Conservation (phyloP, 2,329 filamentous ascomycete species). For the Colletotrichum incanum region DNA sequence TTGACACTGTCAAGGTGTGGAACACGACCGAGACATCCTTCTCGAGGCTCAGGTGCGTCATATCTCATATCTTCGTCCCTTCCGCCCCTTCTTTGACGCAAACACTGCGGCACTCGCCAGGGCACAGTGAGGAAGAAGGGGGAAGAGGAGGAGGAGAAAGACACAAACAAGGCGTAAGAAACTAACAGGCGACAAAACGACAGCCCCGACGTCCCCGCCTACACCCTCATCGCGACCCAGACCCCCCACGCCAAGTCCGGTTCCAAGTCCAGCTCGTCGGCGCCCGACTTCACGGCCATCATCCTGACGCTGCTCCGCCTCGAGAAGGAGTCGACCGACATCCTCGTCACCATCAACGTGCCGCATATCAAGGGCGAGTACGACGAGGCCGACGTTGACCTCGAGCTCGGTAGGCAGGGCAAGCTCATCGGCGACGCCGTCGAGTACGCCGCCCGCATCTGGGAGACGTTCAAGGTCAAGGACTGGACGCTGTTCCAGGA, state of each 20-base stretch:
- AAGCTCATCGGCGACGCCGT: constrained; percentile 78
- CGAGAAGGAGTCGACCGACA: constrained; percentile 81
- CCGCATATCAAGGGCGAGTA: constrained; percentile 85
- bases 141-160: neutral
- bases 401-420: constrained; percentile 76
- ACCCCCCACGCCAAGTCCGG: constrained; percentile 56
- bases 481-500: constrained; percentile 83
- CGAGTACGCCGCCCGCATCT: constrained; percentile 78
- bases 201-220: constrained; percentile 71
- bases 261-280: constrained; percentile 50
- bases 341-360: constrained; percentile 90
- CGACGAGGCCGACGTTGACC: constrained; percentile 79
- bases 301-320: constrained; percentile 85
- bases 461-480: constrained; percentile 82
- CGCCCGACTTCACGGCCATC: constrained; percentile 79
- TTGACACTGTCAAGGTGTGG: constrained; percentile 77
- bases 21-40: constrained; percentile 75
- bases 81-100: neutral
- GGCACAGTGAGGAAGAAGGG: neutral
- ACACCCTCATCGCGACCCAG: constrained; percentile 80
- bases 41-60: constrained; percentile 66
- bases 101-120: neutral
- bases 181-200: constrained; percentile 17
- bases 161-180: constrained; percentile 30
- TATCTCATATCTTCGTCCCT: neutral